Base-by-base conservation (phyloP, 352 stramenopile species). In the Phytophthora sojae region DNA sequence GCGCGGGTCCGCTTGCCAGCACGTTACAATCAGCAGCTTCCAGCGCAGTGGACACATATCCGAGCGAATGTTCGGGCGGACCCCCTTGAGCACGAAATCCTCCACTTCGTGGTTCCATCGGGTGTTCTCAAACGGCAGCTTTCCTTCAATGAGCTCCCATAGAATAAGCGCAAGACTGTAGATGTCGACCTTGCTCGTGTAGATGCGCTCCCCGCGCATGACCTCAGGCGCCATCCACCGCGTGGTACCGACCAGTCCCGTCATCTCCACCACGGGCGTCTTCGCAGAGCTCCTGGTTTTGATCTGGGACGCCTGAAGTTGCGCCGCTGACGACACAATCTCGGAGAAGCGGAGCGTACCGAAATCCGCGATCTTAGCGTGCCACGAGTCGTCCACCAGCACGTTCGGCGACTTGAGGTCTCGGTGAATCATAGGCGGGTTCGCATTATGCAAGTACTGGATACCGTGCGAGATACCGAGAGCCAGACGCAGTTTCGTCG, bases 331-430 rank as follows among this genome's bases (percentile, higher is more conserved):
- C 21, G 85, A 93, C 32, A 96, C 89, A 61, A 96, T 96, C 68
- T 96, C 89, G n/a, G 87, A 85, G 49, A 96, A 92, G 25, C 89
- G 83, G 52, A 96, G 73, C 39, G 86, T 93, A 17, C 93, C 93
- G 73, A 98, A 97, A 68, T 98, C 93, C 0, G 89, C 90, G 21
- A 98, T 96, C 73, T 97, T 97, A 47, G 88, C 90, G 54, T 95
- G 89, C 89, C 91, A 96, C 42, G 90, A 94, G 69, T 94, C 82
- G 35, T 96, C 86, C 8, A 98, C 88, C 11, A 98, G 72, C 15
- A 98, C 88, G 59, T 97, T 98, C 0, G 91, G 88, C 47, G 82
- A 94, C 79, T 98, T 98, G 26, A 98, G 75, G 42, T 98, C 92
- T 58, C 91, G 88, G 61, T 97, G 93, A 64, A 98, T 96, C 86